Conservation (phyloP, 2,329 filamentous ascomycete species). For the Apiospora koreana region DNA sequence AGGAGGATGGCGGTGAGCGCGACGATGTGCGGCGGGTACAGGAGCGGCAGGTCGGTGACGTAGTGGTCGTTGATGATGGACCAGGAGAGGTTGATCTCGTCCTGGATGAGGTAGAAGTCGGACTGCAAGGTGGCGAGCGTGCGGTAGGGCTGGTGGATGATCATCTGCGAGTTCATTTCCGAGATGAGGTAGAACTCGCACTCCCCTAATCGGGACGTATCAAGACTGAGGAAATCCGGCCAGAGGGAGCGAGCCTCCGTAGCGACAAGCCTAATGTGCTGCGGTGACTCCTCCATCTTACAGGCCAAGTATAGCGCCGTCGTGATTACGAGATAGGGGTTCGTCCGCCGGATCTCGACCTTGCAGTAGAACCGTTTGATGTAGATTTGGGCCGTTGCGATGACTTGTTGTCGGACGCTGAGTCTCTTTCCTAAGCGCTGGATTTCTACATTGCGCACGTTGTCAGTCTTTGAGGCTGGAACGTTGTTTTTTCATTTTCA, state of each 20-base stretch:
- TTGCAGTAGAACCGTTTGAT: slow-evolving; percentile 91
- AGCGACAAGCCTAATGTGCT: slow-evolving; percentile 90
- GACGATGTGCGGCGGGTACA: slow-evolving; percentile 83
- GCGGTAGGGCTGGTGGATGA: slow-evolving; percentile 88
- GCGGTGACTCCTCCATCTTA: slow-evolving; percentile 97
- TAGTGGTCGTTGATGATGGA: slow-evolving; percentile 90
- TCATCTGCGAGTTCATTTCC: slow-evolving; percentile 86
- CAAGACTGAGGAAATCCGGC: slow-evolving; percentile 75
- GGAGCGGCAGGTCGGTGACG: slow-evolving; percentile 85
- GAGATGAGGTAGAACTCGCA: slow-evolving; percentile 93
- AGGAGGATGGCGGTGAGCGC: slow-evolving; percentile 86
- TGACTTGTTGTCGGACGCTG: slow-evolving; percentile 82
- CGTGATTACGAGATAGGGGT: slow-evolving; percentile 89
- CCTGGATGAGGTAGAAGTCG: slow-evolving; percentile 70
- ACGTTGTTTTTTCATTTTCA: no score
- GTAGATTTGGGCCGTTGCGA: slow-evolving; percentile 94
- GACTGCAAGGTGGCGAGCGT: slow-evolving; percentile 71
- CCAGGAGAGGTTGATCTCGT: slow-evolving; percentile 77
- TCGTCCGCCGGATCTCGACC: slow-evolving; percentile 88
- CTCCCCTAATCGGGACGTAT: slow-evolving; percentile 84
- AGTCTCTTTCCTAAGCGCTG: slow-evolving; percentile 82
- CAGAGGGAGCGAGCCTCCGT: slow-evolving; percentile 83
- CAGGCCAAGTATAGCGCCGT: slow-evolving; percentile 93
- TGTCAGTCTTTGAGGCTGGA: no score
- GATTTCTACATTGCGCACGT: slow-evolving; percentile 59